Evolutionary conservation across 2,329 filamentous ascomycete genomes (phyloP).

Genomic region (Colletotrichum cordylinicola): DNA sequence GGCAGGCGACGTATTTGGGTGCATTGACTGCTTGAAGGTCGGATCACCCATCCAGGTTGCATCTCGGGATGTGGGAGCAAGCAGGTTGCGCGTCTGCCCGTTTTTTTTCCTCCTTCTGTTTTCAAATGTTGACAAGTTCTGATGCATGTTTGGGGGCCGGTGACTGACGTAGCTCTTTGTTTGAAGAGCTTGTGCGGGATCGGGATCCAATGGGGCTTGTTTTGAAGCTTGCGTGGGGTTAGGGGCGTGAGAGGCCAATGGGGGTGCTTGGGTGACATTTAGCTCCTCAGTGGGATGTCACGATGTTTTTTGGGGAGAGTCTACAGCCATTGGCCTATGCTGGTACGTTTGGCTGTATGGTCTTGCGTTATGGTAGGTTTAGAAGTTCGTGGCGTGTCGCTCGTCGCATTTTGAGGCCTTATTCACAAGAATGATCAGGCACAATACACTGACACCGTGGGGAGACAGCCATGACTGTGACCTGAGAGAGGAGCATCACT

Average conservation of each 20-base stretch:
- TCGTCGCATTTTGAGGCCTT: background rate
- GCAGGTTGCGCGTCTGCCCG: background rate
- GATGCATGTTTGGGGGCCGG: background rate
- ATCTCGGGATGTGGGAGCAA: background rate
- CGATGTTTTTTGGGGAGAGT: background rate
- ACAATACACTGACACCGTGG: background rate
- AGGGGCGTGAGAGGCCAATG: background rate
- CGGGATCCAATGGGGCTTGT: background rate
- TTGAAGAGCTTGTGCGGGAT: background rate
- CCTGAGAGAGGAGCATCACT: too few species aligned
- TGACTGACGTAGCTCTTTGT: background rate
- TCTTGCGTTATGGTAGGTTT: background rate
- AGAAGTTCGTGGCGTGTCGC: accelerated
- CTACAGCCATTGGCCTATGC: background rate
- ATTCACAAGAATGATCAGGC: background rate
- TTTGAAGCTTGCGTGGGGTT: background rate
- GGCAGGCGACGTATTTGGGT: background rate
- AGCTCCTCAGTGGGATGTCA: background rate
- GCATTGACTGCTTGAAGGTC: background rate
- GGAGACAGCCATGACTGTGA: too few species aligned
- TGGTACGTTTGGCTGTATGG: accelerated
- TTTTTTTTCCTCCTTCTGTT: background rate
- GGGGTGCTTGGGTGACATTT: background rate
- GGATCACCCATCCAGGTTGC: background rate
- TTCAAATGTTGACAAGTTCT: background rate